Base-by-base conservation (phyloP, 192 early-diverging fungal species). In the Coemansia sp. region DNA sequence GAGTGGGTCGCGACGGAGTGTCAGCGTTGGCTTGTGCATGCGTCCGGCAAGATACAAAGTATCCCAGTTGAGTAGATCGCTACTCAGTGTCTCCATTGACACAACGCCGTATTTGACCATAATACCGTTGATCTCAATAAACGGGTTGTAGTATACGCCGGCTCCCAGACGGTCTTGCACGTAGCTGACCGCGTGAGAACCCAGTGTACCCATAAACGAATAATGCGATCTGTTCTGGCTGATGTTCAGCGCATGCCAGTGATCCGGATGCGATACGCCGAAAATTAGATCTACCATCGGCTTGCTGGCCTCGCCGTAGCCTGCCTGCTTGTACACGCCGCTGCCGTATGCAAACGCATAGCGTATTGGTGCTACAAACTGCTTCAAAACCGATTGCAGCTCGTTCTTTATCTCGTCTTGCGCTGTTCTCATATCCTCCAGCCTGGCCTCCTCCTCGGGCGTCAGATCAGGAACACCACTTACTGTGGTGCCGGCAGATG, bases 241-340 rank as follows among this genome's bases (percentile, higher is more conserved):
- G 36, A 98, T 84, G 74, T 99, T 99, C 52, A 97, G 84, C 28
- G 92, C 92, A 64, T 99, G 97, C 97, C 97, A 99, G 72, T 96
- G 94, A 62, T 92, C 88, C 14, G 96, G 89, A 75, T 99, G 92
- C 6, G 90, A 89, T 18, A 99, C 97, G 14, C 89, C 97, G 84
- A 99, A 94, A 14, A 99, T 90, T 61, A 95, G 87, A 81, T 99
- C 97, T 0, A 98, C 86, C 92, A 97, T 94, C 0, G 95, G 93
- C 56, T 90, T 77, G 56, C 60, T 69, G 17, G 63, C 42, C 12
- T 45, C 29, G 11, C 86, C 87, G 66, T 96, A 96, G 11, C 94
- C 92, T 7, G 81, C 74, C 73, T 99, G 97, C 40, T 84, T 80
- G 80, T 95, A 98, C 20, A 98, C 96, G 17, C 95, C 96, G 45